phyloP scores from a whole-genome alignment of 106 monocot species.

The Amphibolis antarctica region DNA sequence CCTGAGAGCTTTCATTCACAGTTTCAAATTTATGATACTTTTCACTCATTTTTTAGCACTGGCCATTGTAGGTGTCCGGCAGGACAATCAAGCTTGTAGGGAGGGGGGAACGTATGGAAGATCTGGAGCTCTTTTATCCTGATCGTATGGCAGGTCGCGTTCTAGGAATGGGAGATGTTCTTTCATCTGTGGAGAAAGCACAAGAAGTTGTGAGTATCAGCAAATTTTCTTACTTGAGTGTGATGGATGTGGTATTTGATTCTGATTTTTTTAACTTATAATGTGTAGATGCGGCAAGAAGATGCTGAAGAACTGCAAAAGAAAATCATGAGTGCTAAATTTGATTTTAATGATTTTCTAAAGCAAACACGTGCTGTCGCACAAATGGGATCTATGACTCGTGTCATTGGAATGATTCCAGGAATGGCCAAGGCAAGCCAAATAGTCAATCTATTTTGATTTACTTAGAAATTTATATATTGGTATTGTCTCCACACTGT shows the following conservation, averaged over 20 bases:
- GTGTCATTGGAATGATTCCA: slow-evolving; percentile 95
- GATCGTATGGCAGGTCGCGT: slow-evolving; percentile 95
- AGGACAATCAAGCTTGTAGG: slow-evolving; percentile 97
- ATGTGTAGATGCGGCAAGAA: slow-evolving; percentile 73
- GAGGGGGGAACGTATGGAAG: slow-evolving; percentile 82
- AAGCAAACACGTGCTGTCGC: slow-evolving; percentile 96
- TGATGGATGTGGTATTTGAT: neutral
- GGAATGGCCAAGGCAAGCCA: slow-evolving; percentile 98
- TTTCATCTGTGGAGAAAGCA: slow-evolving; percentile 95
- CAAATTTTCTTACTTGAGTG: slow-evolving; percentile 6
- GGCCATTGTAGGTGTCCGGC: slow-evolving; percentile 57
- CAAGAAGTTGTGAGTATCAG: slow-evolving; percentile 77
- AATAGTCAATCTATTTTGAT: too few relatives aligned
- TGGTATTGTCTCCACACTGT: too few relatives aligned
- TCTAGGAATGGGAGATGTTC: slow-evolving; percentile 96
- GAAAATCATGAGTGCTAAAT: slow-evolving; percentile 95
- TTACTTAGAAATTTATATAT: too few relatives aligned
- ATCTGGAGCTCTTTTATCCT: slow-evolving; percentile 94
- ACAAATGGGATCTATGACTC: slow-evolving; percentile 89
- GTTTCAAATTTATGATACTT: too few relatives aligned
- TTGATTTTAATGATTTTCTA: slow-evolving; percentile 92
- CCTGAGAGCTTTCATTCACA: too few relatives aligned
- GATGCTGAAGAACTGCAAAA: slow-evolving; percentile 93
- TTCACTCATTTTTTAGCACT: too few relatives aligned
- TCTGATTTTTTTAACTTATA: neutral